Percentiles rank a stretch among this genome's conserved stretches.
Evolutionary conservation across 1,284 basidiomycete genomes (phyloP).

Genomic region (Amylostereum areolatum): DNA sequence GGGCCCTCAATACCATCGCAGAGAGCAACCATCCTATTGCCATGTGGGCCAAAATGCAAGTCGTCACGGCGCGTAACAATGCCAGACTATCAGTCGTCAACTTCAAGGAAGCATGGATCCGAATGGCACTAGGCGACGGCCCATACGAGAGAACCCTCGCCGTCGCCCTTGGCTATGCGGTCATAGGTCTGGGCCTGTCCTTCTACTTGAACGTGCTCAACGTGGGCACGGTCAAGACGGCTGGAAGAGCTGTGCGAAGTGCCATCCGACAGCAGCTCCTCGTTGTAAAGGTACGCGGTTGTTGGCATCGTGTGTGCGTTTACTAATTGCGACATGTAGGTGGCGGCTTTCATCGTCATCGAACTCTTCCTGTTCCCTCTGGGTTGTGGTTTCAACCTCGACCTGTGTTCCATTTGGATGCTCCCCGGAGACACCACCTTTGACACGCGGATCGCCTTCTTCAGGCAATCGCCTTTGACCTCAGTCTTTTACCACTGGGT

Average conservation of each 20-base stretch:
- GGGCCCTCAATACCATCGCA: no score
- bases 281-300: conserved; percentile 68
- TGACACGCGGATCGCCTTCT: conserved; percentile 54
- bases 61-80: conserved; percentile 50
- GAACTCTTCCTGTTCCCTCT: conserved; percentile 89
- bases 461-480: conserved; percentile 66
- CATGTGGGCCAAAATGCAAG: conserved; percentile 48
- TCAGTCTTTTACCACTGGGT: conserved; percentile 90
- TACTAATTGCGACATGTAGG: no score
- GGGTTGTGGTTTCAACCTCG: conserved; percentile 82
- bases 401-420: conserved; percentile 78
- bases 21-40: conserved; percentile 36
- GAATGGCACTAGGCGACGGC: conserved; percentile 54
- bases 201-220: conserved; percentile 70
- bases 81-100: conserved; percentile 37
- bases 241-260: conserved; percentile 67
- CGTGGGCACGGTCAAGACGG: conserved; percentile 62
- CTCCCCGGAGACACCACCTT: conserved; percentile 68
- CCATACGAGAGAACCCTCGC: conserved; percentile 63
- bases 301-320: neutral
- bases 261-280: conserved; percentile 77
- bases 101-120: conserved; percentile 45
- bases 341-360: conserved; percentile 81
- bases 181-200: conserved; percentile 54
- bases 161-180: conserved; percentile 66